A percentile compares a stretch with the other conserved stretches of the same genome.
These are phyloP conservation scores for Halenospora varia DNA, from an alignment of 495 filamentous ascomycete genomes.

Conservation along the genomic window DNA sequence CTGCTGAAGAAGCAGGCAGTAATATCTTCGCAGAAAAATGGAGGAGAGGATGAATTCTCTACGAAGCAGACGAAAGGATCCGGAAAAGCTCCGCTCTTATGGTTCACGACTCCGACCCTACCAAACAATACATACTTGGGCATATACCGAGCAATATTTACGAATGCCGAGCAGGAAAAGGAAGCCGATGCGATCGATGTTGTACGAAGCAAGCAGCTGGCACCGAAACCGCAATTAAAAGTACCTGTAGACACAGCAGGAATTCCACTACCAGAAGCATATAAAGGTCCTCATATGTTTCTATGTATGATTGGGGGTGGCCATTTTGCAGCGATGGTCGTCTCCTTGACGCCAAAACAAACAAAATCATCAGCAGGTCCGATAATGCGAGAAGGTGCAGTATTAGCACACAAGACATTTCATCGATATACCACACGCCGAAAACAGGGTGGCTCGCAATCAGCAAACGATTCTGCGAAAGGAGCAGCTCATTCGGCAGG, in stretches of 20 bases:
- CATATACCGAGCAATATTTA: conserved; percentile 81
- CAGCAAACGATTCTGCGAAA: conserved; percentile 85
- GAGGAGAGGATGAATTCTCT: conserved; percentile 38
- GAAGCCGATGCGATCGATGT: conserved; percentile 59
- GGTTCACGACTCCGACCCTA: conserved; percentile 74
- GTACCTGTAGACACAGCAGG: conserved; percentile 30
- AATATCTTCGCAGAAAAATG: conserved; percentile 50
- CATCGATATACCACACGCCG: conserved; percentile 94
- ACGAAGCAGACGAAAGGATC: conserved; percentile 38
- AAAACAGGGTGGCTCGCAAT: conserved; percentile 94
- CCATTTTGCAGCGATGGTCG: conserved; percentile 94
- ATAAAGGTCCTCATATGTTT: conserved; percentile 77
- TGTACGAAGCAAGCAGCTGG: conserved; percentile 70
- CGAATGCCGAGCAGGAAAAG: conserved; percentile 60
- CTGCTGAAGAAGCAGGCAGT: conserved; percentile 81
- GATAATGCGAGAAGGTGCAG: conserved; percentile 73
- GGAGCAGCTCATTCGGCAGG: conserved; percentile 93
- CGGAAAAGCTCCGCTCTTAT: conserved; percentile 74
- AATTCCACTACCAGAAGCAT: conserved; percentile 40
- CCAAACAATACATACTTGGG: conserved; percentile 78
- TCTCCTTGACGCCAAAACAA: conserved; percentile 77
- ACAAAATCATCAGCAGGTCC: conserved; percentile 62
- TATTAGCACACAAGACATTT: conserved; percentile 95
- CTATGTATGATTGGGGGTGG: conserved; percentile 98
- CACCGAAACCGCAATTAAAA: conserved; percentile 54